Evolutionary conservation across 2,329 filamentous ascomycete species (phyloP).

Genomic region (Botrytis squamosa): DNA sequence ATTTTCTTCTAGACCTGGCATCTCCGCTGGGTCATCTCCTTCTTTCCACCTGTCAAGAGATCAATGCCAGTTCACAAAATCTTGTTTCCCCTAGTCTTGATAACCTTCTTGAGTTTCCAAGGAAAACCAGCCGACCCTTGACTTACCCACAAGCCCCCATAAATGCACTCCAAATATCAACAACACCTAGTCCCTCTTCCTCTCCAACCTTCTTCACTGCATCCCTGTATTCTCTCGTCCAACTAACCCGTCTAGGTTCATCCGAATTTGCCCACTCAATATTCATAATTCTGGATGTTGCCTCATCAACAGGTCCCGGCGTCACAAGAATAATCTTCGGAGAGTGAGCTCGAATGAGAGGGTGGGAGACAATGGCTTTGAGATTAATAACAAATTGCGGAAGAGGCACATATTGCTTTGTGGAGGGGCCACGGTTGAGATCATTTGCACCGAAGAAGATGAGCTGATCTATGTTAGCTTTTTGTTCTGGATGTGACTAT

Average conservation of each 20-base stretch:
- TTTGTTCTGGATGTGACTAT: neutral
- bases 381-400: constrained; percentile 72
- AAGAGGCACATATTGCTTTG: constrained; percentile 71
- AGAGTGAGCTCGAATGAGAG: constrained; percentile 64
- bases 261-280: constrained; percentile 47
- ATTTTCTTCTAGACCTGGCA: constrained; percentile 11
- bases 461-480: constrained; percentile 25
- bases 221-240: constrained; percentile 57
- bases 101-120: neutral
- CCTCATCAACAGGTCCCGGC: constrained; percentile 81
- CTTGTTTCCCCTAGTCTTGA: too few relatives aligned
- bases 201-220: constrained; percentile 57
- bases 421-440: constrained; percentile 60
- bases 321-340: constrained; percentile 74
- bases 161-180: constrained; percentile 77
- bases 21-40: neutral
- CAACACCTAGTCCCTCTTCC: constrained; percentile 51
- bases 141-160: constrained; percentile 53
- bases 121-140: too few relatives aligned
- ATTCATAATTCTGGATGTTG: constrained; percentile 46
- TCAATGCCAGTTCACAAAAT: neutral
- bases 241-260: constrained; percentile 41
- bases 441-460: constrained; percentile 91
- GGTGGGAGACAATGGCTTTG: constrained; percentile 67
- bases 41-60: constrained; percentile 3